Evolutionary conservation across 306 rosid species (phyloP), one percentile per base, ranked within the genome.

Genomic region (Astragalus membranaceus): DNA sequence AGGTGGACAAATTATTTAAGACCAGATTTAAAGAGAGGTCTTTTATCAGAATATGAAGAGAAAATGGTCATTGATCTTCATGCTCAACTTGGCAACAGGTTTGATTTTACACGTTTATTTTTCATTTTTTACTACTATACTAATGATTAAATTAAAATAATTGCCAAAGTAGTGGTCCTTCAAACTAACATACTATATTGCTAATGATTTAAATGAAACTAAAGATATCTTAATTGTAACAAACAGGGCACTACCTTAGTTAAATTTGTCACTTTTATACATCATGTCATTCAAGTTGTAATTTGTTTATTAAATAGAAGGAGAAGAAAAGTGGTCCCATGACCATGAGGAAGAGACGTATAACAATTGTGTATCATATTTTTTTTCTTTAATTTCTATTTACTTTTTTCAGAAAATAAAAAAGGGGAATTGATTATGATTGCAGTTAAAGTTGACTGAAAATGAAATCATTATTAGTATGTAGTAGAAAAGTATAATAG

Each of bases 1-100:
- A 85, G 98, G 78, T 94, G 98, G 98, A 90, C 96, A 6, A 94
- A 94, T 41, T 90, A 94, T 51, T 76, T 94, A 0, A 83, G 98
- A 59, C 98, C 98, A 72, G 98, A 94, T 66, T 82, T 94, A 72
- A 94, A 90, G 81, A 87, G 98, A 80, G 98, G 98, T 0, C 96
- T 94, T 56, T 77, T 94, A 16, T 90, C 98, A 15, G 95, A 88
- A 16, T 52, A 30, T 52, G 98, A 94, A 63, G 98, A 94, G 75
- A 82, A 85, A 80, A 66, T 84, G 92, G 98, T 94, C 42, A 90
- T 94, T 81, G 95, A 94, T 69, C 98, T 94, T 35, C 98, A 94
- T 64, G 89, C 96, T 53, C 90, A 94, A 75, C 95, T 94, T 69
- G 98, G 98, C 47, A 94, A 94, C 84, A 88, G 98, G 98, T 88